Evolutionary conservation across 495 filamentous ascomycete genomes (phyloP), one percentile per base, ranked within the genome.

Genomic region (Pseudotulostoma volvatum): DNA sequence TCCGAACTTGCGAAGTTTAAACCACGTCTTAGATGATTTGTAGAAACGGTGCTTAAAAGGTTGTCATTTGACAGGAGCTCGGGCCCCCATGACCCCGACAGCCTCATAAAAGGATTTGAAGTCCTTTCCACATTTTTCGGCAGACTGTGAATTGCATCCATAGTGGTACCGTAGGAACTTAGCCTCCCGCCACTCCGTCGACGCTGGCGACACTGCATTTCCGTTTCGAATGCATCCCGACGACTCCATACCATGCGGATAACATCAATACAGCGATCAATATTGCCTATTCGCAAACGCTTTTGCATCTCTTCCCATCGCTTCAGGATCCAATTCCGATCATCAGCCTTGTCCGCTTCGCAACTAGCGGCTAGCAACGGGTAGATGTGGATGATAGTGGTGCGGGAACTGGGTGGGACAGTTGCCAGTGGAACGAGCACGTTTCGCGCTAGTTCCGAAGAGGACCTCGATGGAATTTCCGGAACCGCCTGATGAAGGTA

Each of bases 401-500:
- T 68, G 4, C 79, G 64, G 7, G 74, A 79, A 8, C 59, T 64
- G 1, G 70, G 48, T 0, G 79, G 78, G 0, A 86, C 74, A 0
- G 68, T 77, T 11, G 73, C 75, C 2, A 87, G 54, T 36, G 73
- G 63, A 7, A 64, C 57, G 42, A 85, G 46, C 1, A 76, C 74
- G 14, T 71, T 69, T 41, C 76, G 71, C 2, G 80, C 76, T 3
- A 85, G 59, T 9, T 70, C 67, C 9, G 66, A 63, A 2, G 74
- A 62, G 4, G 63, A 54, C 18, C 62, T 58, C 1, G 67, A 79
- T 7, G 77, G 77, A 23, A 85, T 70, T 48, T 84, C 81, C 2
- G 81, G 81, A 2, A 87, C 76, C 3, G 81, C 77, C 53, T 85
- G 79, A 39, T 84, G 79, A 1, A 87, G 71, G 42, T 84, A 81